Conservation (phyloP, 2,329 filamentous ascomycete genomes). For the Juglanconis oblonga region DNA sequence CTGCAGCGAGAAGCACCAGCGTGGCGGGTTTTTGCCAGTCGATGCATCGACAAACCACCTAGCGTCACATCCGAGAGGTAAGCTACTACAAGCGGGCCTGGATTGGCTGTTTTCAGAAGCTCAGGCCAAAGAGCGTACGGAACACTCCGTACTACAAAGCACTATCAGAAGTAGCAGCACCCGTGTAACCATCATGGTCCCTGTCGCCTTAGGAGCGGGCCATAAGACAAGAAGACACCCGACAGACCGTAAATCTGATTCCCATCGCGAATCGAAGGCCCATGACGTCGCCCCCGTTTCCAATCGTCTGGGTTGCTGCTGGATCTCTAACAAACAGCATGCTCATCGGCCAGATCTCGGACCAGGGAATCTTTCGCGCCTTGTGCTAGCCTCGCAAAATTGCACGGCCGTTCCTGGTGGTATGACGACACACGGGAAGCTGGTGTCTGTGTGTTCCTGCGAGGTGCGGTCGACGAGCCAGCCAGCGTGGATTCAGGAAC, state of each 20-base stretch:
- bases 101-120: neutral
- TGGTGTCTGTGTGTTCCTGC: neutral
- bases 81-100: neutral
- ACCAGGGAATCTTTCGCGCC: neutral
- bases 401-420: neutral
- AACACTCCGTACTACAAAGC: neutral
- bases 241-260: neutral
- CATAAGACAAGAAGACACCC: neutral
- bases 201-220: neutral
- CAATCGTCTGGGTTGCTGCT: neutral
- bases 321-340: neutral
- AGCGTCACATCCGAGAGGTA: neutral
- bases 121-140: neutral
- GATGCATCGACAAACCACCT: neutral
- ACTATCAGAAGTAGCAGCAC: neutral
- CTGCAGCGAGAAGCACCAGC: too few species aligned
- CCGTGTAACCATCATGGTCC: conserved; percentile 5
- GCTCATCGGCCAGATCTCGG: neutral
- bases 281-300: conserved; percentile 8
- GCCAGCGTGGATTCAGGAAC: neutral
- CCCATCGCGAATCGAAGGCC: neutral
- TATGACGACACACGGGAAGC: conserved; percentile 4
- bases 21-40: too few species aligned
- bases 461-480: neutral
- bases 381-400: neutral